Evolutionary conservation across 1,284 basidiomycete species (phyloP).

Genomic region (Hypsizygus ulmarius): DNA sequence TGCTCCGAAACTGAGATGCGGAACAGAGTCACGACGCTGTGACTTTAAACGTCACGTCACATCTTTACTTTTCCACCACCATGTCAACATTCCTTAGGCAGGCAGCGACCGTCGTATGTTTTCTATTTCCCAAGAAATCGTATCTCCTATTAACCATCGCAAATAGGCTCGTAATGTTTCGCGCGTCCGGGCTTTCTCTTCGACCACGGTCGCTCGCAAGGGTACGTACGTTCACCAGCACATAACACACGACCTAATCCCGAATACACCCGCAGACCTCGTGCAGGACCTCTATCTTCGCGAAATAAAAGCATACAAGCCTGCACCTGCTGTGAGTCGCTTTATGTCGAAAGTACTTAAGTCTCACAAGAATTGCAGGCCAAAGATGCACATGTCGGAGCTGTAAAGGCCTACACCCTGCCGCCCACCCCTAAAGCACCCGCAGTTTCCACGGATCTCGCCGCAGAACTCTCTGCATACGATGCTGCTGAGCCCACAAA

Average conservation of each 20-base stretch:
- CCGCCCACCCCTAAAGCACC: conserved; percentile 72
- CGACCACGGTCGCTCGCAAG: conserved; percentile 65
- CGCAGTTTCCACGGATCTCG: conserved; percentile 73
- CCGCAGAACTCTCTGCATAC: conserved; percentile 79
- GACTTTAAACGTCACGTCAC: conserved; percentile 35
- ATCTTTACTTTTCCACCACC: conserved; percentile 41
- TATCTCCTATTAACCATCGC: conserved; percentile 3
- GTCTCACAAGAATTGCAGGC: conserved; percentile 42
- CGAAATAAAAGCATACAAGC: conserved; percentile 90
- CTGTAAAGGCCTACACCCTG: conserved; percentile 70
- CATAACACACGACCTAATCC: conserved; percentile 25
- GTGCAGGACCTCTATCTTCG: conserved; percentile 90
- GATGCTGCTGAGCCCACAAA: conserved; percentile 73
- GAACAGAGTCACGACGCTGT: conserved; percentile 7
- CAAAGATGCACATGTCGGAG: conserved; percentile 81
- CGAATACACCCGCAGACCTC: conserved; percentile 67
- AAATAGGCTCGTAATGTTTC: conserved; percentile 41
- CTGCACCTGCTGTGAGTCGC: conserved; percentile 44
- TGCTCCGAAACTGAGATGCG: neutral
- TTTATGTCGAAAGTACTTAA: neutral
- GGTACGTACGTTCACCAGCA: conserved; percentile 43
- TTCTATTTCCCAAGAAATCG: conserved; percentile 2
- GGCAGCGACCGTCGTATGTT: conserved; percentile 48
- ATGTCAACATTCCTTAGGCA: conserved; percentile 63
- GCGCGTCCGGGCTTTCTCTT: conserved; percentile 57